Percentiles rank a stretch among this genome's conserved stretches.
phyloP scores from a whole-genome alignment of 768 basidiomycete genomes.

The Tylopilus plumbeoviolaceoides region DNA sequence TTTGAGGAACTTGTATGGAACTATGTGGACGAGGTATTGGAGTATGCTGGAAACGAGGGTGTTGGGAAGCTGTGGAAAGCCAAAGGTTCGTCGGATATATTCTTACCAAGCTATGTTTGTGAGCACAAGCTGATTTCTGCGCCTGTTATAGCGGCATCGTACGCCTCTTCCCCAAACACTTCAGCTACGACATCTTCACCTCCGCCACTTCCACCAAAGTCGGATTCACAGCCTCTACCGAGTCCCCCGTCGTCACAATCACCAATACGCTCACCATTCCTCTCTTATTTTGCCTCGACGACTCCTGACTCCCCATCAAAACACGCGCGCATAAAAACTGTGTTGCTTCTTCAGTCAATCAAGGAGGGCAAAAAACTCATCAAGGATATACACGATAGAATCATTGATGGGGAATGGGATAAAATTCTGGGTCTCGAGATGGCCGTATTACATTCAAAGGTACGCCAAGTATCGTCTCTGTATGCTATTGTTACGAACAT shows the following conservation, averaged over 20 bases:
- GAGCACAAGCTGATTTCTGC: not conserved
- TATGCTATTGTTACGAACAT: not conserved
- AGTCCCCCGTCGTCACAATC: conserved; percentile 1
- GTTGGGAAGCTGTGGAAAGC: conserved; percentile 66
- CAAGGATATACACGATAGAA: conserved; percentile 18
- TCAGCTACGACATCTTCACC: conserved; percentile 1
- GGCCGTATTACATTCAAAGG: conserved; percentile 79
- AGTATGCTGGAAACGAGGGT: conserved; percentile 44
- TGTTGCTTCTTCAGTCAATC: conserved; percentile 66
- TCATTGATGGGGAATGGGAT: conserved; percentile 29
- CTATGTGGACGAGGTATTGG: conserved; percentile 51
- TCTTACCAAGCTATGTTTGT: not conserved
- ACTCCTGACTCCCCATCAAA: conserved; percentile 78
- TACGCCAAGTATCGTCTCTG: conserved; percentile 21
- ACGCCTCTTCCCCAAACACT: conserved; percentile 36
- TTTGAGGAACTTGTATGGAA: conserved; percentile 62
- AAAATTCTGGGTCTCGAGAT: conserved; percentile 65
- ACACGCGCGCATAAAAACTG: conserved; percentile 63
- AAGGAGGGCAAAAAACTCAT: conserved; percentile 14
- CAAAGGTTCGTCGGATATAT: conserved; percentile 46
- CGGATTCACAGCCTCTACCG: not conserved
- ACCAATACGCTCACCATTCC: conserved; percentile 22
- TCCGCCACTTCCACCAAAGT: conserved; percentile 10
- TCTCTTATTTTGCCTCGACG: conserved; percentile 77
- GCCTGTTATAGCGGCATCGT: conserved; percentile 44